Base-by-base conservation (phyloP, 2,329 filamentous ascomycete species). In the Fusarium clavum region DNA sequence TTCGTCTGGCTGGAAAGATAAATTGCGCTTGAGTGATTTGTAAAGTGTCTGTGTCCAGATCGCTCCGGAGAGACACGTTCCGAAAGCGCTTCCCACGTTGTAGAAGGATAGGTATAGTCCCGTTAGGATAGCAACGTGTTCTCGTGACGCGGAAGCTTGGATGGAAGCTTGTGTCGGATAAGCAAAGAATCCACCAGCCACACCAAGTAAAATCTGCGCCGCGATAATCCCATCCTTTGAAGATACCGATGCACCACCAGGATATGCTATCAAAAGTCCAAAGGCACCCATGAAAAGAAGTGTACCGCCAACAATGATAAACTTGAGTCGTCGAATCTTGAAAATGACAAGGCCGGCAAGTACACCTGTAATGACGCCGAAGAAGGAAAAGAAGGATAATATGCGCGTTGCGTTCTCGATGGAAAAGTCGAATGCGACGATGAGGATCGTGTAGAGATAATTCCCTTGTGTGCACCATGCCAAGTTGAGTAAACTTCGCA, bases 381-480 rank as follows among this genome's bases (percentile, higher is more conserved):
- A 82, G 54, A 83, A 83, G 5, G 78, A 81, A 77, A 88, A 90
- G 30, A 90, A 82, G 0, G 86, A 87, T 2, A 82, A 70, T 46
- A 90, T 87, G 1, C 88, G 84, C 0, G 86, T 89, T 0, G 88
- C 87, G 12, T 80, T 84, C 57, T 82, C 81, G 32, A 86, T 79
- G 4, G 84, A 83, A 70, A 89, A 86, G 72, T 87, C 83, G 68
- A 89, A 90, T 4, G 83, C 83, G 12, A 90, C 86, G 9, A 86
- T 75, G 4, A 90, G 84, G 0, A 90, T 84, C 0, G 87, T 88
- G 73, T 85, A 90, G 0, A 90, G 79, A 70, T 86, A 90, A 71
- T 89, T 86, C 38, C 84, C 86, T 73, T 90, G 88, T 22, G 87
- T 81, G 52, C 83, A 84, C 87, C 86, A 90, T 5, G 83, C 80